Evolutionary conservation across 2,329 filamentous ascomycete species (phyloP), one percentile per base, ranked within the genome.

Genomic region (Aspergillus novofumigatus): DNA sequence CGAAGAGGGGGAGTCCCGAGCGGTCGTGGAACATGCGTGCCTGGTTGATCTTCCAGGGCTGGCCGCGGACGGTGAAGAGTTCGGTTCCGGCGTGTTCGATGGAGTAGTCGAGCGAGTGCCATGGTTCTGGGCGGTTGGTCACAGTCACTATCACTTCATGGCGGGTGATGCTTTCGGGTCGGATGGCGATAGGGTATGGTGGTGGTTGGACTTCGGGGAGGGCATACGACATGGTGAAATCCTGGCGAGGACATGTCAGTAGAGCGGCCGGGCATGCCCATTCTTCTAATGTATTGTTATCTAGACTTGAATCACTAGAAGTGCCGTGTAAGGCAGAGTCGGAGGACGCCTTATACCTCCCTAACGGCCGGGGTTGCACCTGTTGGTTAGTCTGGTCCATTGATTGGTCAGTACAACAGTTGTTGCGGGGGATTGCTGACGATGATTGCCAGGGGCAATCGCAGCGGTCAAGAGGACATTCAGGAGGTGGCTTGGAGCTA

Each of bases 71-170:
- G 3, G 60, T 59, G 50, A 62, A 59, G 1, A 62, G 50, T 2
- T 53, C 54, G 11, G 32, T 35, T 2, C 60, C 60, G 44, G 53
- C 53, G 23, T 52, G 32, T 4, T 53, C 26, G 21, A 64, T 50
- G 3, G 47, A 53, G 50, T 64, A 64, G 50, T 64, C 55, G n/a
- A 64, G 58, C 1, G 56, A 28, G 26, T 64, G 62, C 62, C 62
- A 64, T 29, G 62, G 62, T 20, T 62, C 58, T 3, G 62, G 58
- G 4, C 45, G 45, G 35, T 62, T 64, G 23, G 47, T 54, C 9
- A 64, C 50, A 4, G 47, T 58, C 4, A 64, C 47, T 9, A 53
- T 23, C 1, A 57, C 53, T 11, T 59, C 55, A 14, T 41, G 32
- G 10, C 35, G 55, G 1, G 62, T 41, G 49, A 64, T 55, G 23